Percentiles rank a stretch among this genome's conserved stretches.
Evolutionary conservation across 2,329 filamentous ascomycete species (phyloP).

Genomic region (Stagonosporopsis rhizophila): DNA sequence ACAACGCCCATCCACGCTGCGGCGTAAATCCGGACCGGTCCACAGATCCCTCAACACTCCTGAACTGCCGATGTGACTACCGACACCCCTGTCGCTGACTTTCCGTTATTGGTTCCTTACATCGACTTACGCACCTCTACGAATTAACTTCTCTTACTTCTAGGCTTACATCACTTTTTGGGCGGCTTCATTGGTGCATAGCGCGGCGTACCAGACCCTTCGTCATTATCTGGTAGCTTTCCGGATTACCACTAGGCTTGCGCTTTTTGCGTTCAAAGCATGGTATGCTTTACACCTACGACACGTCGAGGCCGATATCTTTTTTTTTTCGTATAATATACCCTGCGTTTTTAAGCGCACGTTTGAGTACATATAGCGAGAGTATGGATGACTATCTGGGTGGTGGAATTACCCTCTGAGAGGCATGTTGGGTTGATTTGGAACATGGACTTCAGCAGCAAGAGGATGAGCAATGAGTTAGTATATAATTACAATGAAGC

Average conservation of each 20-base stretch:
- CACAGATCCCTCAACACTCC: constrained; percentile 5
- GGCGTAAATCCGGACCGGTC: constrained; percentile 17
- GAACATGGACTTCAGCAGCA: constrained; percentile 12
- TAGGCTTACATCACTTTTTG: background rate
- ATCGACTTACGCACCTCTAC: constrained; percentile 9
- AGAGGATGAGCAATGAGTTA: constrained; percentile 10
- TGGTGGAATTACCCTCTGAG: background rate
- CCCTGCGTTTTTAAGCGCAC: constrained; percentile 8
- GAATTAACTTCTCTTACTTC: constrained; percentile 1
- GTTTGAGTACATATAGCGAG: constrained; percentile 14
- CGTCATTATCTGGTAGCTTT: background rate
- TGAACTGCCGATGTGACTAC: constrained; percentile 14
- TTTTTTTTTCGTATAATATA: constrained; percentile 11
- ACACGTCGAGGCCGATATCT: background rate
- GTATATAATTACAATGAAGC: background rate
- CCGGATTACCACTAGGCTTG: background rate
- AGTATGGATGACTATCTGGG: constrained; percentile 7
- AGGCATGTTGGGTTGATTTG: constrained; percentile 4
- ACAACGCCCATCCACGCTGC: constrained; percentile 27
- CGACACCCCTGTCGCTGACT: constrained; percentile 10
- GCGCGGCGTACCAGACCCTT: constrained; percentile 8
- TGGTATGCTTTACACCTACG: background rate
- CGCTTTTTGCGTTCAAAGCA: background rate
- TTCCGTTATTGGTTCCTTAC: background rate
- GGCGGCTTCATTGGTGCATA: constrained; percentile 14